A percentile compares a stretch with the other conserved stretches of the same genome.
phyloP scores from a whole-genome alignment of 2,329 filamentous ascomycete species.

The Albifimbria verrucaria region DNA sequence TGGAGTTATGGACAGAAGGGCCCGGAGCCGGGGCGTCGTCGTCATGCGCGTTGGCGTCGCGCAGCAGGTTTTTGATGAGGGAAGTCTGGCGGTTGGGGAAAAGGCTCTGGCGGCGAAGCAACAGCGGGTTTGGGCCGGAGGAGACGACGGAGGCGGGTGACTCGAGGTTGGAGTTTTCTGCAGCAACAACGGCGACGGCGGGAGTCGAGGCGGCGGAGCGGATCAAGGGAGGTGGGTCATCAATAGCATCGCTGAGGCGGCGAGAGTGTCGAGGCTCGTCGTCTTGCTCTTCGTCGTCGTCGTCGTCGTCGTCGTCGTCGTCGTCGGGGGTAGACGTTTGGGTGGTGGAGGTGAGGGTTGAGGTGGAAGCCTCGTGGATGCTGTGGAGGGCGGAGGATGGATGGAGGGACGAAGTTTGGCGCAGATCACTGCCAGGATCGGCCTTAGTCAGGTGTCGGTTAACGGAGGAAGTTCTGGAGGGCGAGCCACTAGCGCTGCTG shows the following conservation, averaged over 20 bases:
- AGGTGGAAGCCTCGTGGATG: conserved; percentile 18
- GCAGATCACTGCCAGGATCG: neutral
- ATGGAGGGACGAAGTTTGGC: neutral
- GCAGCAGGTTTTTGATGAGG: conserved; percentile 28
- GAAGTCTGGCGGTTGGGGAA: conserved; percentile 35
- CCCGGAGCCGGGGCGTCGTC: conserved; percentile 11
- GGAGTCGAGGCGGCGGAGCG: neutral
- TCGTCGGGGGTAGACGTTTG: conserved; percentile 8
- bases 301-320: neutral
- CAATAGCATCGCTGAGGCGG: neutral
- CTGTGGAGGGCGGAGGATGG: conserved; percentile 7
- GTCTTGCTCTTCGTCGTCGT: neutral
- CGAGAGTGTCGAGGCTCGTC: too few species aligned
- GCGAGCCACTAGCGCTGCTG: conserved; percentile 8
- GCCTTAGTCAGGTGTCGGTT: neutral
- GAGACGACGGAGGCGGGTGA: conserved; percentile 15
- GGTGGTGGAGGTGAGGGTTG: conserved; percentile 15
- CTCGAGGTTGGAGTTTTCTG: neutral
- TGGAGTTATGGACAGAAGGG: conserved; percentile 33
- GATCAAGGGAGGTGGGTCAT: neutral
- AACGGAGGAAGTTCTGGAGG: conserved; percentile 16
- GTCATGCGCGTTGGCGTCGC: conserved; percentile 16
- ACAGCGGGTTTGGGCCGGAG: neutral
- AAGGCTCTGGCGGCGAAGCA: conserved; percentile 26
- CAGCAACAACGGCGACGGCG: neutral